These are phyloP conservation scores for Rubroboletus satanas DNA, from an alignment of 768 basidiomycete species.

Conservation along the genomic window DNA sequence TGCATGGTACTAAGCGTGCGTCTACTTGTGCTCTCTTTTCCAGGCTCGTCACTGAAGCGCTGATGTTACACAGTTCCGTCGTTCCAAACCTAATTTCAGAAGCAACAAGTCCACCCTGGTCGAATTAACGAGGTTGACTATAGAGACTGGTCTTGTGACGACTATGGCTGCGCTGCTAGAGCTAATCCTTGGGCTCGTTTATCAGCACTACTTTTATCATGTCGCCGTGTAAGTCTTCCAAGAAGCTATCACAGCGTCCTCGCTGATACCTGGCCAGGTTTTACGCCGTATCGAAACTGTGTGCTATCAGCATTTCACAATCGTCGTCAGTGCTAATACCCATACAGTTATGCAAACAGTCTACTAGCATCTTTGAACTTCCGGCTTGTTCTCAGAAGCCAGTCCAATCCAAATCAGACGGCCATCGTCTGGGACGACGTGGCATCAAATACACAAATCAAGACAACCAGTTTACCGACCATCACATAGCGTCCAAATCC, in stretches of 20 bases:
- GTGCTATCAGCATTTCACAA: background rate
- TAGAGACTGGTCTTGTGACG: slow-evolving; percentile 25
- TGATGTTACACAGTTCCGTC: slow-evolving; percentile 10
- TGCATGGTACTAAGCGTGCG: slow-evolving; percentile 18
- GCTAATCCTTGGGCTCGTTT: slow-evolving; percentile 12
- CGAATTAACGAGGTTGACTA: slow-evolving; percentile 19
- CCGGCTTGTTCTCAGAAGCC: slow-evolving; percentile 5
- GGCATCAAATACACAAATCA: background rate
- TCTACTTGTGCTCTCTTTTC: background rate
- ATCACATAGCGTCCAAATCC: background rate
- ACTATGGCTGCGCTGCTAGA: slow-evolving; percentile 16
- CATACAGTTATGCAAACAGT: slow-evolving; percentile 16
- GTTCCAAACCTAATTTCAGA: slow-evolving; percentile 4
- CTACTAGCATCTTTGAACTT: slow-evolving; percentile 18
- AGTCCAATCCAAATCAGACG: background rate
- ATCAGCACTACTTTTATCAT: background rate
- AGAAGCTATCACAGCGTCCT: background rate
- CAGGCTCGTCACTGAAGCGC: background rate
- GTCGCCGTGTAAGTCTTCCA: slow-evolving; percentile 16
- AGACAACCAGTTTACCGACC: background rate
- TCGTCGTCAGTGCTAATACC: background rate
- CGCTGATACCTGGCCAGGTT: slow-evolving; percentile 2
- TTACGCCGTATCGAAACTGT: slow-evolving; percentile 17
- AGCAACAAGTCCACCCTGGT: background rate
- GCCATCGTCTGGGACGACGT: slow-evolving; percentile 3